phyloP scores from a whole-genome alignment of 2,329 filamentous ascomycete genomes.

The Trichoderma lentiforme region DNA sequence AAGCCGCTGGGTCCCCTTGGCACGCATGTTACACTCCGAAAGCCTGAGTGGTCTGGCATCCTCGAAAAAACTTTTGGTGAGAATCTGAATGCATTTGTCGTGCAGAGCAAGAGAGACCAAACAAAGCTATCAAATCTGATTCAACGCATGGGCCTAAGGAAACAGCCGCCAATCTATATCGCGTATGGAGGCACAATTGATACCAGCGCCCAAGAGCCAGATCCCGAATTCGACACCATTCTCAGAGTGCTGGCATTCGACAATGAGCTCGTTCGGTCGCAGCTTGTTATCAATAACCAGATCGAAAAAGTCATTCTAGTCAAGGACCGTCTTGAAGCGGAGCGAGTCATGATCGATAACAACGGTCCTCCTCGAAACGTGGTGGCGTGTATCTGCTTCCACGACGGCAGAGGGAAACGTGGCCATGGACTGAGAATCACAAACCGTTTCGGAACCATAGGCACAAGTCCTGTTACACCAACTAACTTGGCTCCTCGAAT shows the following conservation, averaged over 20 bases:
- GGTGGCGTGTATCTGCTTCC: constrained; percentile 65
- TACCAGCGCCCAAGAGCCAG: constrained; percentile 62
- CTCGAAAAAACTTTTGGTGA: constrained; percentile 74
- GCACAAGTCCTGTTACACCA: constrained; percentile 43
- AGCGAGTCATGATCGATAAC: constrained; percentile 64
- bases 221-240: constrained; percentile 69
- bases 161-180: constrained; percentile 37
- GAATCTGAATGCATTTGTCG: constrained; percentile 73
- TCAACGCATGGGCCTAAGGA: constrained; percentile 54
- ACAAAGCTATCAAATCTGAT: constrained; percentile 65
- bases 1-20: constrained; percentile 84
- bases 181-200: constrained; percentile 36
- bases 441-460: constrained; percentile 39
- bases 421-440: constrained; percentile 60
- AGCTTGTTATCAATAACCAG: constrained; percentile 75
- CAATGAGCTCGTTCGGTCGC: constrained; percentile 71
- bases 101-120: constrained; percentile 73
- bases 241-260: constrained; percentile 79
- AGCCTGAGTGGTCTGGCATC: constrained; percentile 79
- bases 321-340: constrained; percentile 62
- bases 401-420: constrained; percentile 52
- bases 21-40: constrained; percentile 68
- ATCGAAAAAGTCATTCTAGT: constrained; percentile 87
- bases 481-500: constrained; percentile 63
- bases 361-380: constrained; percentile 64